Base-by-base conservation (phyloP, 2,329 filamentous ascomycete genomes). In the Pyricularia sp. region DNA sequence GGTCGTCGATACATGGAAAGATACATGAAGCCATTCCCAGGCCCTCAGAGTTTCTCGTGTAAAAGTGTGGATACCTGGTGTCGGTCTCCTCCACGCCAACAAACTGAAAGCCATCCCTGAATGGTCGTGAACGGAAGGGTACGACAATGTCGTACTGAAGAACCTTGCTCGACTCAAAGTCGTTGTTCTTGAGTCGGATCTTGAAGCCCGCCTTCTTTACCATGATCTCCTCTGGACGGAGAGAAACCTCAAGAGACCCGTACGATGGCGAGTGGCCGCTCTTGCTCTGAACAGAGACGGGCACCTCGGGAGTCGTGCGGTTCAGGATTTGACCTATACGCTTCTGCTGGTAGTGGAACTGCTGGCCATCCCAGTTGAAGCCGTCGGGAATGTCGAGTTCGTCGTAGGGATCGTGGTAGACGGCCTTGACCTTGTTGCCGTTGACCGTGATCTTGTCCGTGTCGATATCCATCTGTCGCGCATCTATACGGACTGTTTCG, bases 1-100 rank as follows among this genome's bases (percentile, higher is more conserved):
- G 85, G 72, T 96, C 90, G 73, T 99, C 94, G 64, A 97, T 82
- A 73, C 94, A 97, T 0, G 94, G 94, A 71, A 99, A 99, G 30
- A 97, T 85, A 70, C 88, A 93, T 61, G 88, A 93, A 0, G 91
- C 88, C 22, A 86, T 88, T 33, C 93, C 92, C 0, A 91, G 86
- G 67, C 90, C 88, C 57, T 88, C 79, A 2, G 88, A 89, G 71
- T 93, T 92, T 55, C 88, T 88, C 0, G 93, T 96, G 74, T 96
- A 99, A 62, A 90, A 87, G 77, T 99, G 93, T 0, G 94, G 92
- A 74, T 93, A 99, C 67, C 93, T 85, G 65, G 81, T 81, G 73
- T 97, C 93, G 63, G 87, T 84, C 65, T 88, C 86, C 60, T 91
- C 87, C 49, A 94, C 84, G 4, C 94, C 93, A 19, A 96, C 90